Conservation (phyloP, 169 alveolate species). For the Plasmodium vinckei region DNA sequence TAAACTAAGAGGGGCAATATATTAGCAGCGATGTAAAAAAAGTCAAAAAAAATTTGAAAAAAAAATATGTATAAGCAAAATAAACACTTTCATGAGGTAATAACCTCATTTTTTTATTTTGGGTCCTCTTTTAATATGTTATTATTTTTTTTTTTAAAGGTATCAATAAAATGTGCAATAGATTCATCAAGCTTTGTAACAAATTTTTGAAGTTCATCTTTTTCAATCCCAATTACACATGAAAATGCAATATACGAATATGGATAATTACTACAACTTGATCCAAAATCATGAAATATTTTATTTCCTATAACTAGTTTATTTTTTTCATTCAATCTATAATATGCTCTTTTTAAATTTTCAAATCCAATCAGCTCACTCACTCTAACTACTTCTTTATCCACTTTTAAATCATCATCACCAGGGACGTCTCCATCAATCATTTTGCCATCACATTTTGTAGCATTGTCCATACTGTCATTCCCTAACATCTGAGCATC, state of each 20-base stretch:
- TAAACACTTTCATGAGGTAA: no score
- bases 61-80: no score
- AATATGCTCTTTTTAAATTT: background rate
- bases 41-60: no score
- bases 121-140: no score
- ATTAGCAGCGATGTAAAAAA: no score
- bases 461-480: background rate
- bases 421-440: background rate
- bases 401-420: background rate
- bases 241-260: constrained; percentile 74
- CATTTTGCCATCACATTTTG: background rate
- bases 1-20: no score
- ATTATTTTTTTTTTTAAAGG: no score
- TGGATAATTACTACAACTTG: constrained; percentile 61
- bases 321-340: constrained; percentile 1
- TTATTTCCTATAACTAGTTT: constrained; percentile 44
- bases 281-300: constrained; percentile 51
- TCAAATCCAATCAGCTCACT: background rate
- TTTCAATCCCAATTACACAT: constrained; percentile 69
- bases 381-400: background rate
- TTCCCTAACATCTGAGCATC: background rate
- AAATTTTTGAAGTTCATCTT: constrained; percentile 32
- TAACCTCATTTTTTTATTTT: no score
- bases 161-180: constrained; percentile 30
- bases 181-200: constrained; percentile 42